Evolutionary conservation across 1,139 yeast species (phyloP), one percentile per base, ranked within the genome.

Genomic region (Fermentozyma sake): DNA sequence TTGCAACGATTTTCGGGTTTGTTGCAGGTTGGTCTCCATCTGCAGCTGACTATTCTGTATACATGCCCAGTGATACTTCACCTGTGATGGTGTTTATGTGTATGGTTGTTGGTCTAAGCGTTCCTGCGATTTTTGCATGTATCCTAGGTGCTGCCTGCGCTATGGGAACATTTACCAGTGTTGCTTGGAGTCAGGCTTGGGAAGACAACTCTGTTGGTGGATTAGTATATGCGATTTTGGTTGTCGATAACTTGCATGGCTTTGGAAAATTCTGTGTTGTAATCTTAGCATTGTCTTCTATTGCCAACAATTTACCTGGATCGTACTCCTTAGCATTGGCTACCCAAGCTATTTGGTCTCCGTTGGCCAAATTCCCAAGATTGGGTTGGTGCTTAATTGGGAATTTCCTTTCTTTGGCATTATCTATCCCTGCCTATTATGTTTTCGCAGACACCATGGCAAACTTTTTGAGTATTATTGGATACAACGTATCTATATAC

Each of bases 11-110:
- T 39, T 89, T 72, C 47, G 96, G 96, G 39, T 89, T 82, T 48
- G 95, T 96, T 28, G 76, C 95, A 31, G 96, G 96, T 38, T 87
- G 96, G 96, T 76, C 94, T 32, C 81, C 96, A 13, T 85, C 81
- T 48, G 93, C 96, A 24, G 77, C 95, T 22, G 96, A 87, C 61
- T 89, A 87, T 60, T 85, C 95, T 30, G 89, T 82, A 29, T 89
- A 86, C 63, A 87, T 83, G 72, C 72, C 68, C 34, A 66, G 74
- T 49, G 66, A 75, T 48, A 75, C 79, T 37, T 72, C 71, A 52
- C 61, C 74, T 22, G 37, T 42, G 46, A 77, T 66, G 52, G 68
- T 85, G 34, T 86, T 86, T 62, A 54, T 71, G 31, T 68, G 78
- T 41, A 76, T 87, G 34, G 52, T 74, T 37, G 38, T 58, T 28